phyloP scores from a whole-genome alignment of 345 rosid species.

The Citrus maxima region DNA sequence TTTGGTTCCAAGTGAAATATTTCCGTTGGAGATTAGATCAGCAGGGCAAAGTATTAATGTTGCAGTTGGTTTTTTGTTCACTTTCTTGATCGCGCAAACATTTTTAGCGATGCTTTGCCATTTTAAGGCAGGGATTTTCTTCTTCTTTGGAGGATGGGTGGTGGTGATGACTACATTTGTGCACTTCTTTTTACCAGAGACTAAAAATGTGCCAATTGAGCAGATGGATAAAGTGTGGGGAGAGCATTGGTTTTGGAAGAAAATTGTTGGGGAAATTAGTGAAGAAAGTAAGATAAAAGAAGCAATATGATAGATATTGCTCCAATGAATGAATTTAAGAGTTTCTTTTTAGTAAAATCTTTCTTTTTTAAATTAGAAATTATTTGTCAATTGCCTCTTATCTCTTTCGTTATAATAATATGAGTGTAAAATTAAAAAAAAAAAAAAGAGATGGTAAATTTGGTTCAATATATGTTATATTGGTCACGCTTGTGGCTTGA shows the following conservation, averaged over 20 bases:
- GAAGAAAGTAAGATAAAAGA: not conserved
- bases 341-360: not conserved
- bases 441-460: too few relatives aligned
- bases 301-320: not conserved
- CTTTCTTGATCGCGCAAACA: constrained; percentile 55
- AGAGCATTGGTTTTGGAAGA: not conserved
- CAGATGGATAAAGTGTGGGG: constrained; percentile 41
- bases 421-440: too few relatives aligned
- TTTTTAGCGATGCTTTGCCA: constrained; percentile 57
- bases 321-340: not conserved
- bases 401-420: too few relatives aligned
- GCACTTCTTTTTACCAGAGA: constrained; percentile 53
- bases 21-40: constrained; percentile 49
- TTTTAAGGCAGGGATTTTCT: constrained; percentile 59
- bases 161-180: constrained; percentile 50
- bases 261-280: not conserved
- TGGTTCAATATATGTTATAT: not conserved
- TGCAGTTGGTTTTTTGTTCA: constrained; percentile 51
- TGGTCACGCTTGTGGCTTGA: not conserved
- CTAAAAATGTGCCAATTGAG: constrained; percentile 57
- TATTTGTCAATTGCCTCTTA: too few relatives aligned
- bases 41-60: constrained; percentile 60
- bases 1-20: constrained; percentile 70
- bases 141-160: constrained; percentile 55
- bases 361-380: too few relatives aligned